Base-by-base conservation (phyloP, 2,329 filamentous ascomycete genomes). In the Corinectria fuckeliana region DNA sequence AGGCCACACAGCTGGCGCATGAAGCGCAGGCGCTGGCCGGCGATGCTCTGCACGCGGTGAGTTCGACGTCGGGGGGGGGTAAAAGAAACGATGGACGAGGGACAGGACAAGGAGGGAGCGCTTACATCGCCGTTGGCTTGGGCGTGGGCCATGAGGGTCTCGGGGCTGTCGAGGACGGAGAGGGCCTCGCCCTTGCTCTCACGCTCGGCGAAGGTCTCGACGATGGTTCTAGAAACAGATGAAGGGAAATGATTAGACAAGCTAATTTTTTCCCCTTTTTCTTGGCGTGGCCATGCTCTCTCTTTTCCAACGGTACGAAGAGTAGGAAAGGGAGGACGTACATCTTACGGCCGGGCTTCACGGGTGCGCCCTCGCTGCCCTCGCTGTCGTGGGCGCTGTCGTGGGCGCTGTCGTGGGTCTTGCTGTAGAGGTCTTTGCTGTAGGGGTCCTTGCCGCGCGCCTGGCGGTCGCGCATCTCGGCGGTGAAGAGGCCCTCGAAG, bases 71-170 rank as follows among this genome's bases (percentile, higher is more conserved):
- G 8, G 36, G 7, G 9, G 28, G 18, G 18, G 47, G 4, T 10
- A 21, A 20, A 23, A 50, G 41, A 52, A 51, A 9, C 32, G n/a
- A 20, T 48, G 38, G 48, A 13, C 28, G 47, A 34, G 26, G 21
- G 50, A 32, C 14, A 32, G n/a, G 36, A 45, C 10, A n/a, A n/a
- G n/a, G n/a, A n/a, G n/a, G n/a, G 2, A 8, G 11, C 10, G 13
- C 83, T 66, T 70, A 88, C 86, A 65, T 86, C 82, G 28, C 79
- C 78, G 26, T 78, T 77, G 62, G 81, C 81, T 63, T 83, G 79
- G 2, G 86, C 83, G 39, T 85, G 81, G 77, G 85, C 86, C 78
- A 86, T 84, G 47, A 89, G 74, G 56, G 84, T 74, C 68, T 88
- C 85, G 0, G 85, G 85, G 23, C 73, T 81, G 62, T 85, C 82